Base-by-base conservation (phyloP, 805 yeast genomes). In the Yamadazyma endophytica region DNA sequence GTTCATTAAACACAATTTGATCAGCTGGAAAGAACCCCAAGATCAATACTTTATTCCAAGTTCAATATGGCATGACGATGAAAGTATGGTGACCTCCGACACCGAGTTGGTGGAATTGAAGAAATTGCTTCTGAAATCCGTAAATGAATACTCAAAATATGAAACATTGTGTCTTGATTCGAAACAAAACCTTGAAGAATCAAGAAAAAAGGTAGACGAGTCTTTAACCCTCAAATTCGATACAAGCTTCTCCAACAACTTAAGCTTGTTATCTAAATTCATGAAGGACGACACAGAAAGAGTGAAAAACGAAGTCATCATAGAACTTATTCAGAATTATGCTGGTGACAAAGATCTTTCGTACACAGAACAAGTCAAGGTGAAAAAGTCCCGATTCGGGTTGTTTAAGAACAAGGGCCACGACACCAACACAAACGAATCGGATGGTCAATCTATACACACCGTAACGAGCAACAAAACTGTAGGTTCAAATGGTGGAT, bases 21-120 rank as follows among this genome's bases (percentile, higher is more conserved):
- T 61, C 13, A 59, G 54, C 12, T 92, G 96, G 97, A 68, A 68
- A 26, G 97, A 88, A 46, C 97, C 97, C 1, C 65, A 64, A 5
- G 97, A 90, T 59, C 86, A 83, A 50, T 70, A 76, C 43, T 92
- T 83, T 49, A 73, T 84, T 40, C 96, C 97, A 1, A 80, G 95
- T 16, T 79, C 88, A 18, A 81, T 92, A 24, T 92, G 98, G 98
- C 97, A 90, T 58, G 98, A 92, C 50, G 97, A 92, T 56, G 96
- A 87, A 42, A 63, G 73, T 21, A 70, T 84, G 48, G 70, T 77
- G 1, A 64, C 71, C 4, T 70, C 73, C 26, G 78, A 73, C 24
- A 70, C 68, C 5, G 85, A 79, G 47, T 58, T 81, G 31, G 64
- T 72, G 5, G 75, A 71, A 23, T 58, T 83, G 49, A 77, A 74